Evolutionary conservation across 371 early-diverging fungal species (phyloP).

Genomic region (Rhizopus stolonifer): DNA sequence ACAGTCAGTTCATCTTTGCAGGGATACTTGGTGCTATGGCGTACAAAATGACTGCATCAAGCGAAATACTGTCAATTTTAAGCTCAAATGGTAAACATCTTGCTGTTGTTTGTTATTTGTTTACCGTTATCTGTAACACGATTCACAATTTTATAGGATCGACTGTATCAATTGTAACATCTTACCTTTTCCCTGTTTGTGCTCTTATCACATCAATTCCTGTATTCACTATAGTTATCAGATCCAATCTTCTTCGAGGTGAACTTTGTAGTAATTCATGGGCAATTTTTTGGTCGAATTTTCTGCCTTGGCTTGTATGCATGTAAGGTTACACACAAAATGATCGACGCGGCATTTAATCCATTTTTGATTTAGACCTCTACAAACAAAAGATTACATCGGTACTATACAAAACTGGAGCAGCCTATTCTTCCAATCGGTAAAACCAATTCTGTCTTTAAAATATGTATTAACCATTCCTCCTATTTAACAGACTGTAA

Average conservation of each 20-base stretch:
- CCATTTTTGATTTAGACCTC: slow-evolving; percentile 20
- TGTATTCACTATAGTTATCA: slow-evolving; percentile 71
- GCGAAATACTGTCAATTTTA: slow-evolving; percentile 49
- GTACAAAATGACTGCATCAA: slow-evolving; percentile 47
- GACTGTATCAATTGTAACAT: slow-evolving; percentile 55
- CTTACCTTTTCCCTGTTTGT: slow-evolving; percentile 69
- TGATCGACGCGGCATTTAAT: not conserved
- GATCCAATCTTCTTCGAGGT: slow-evolving; percentile 65
- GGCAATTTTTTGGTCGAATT: slow-evolving; percentile 60
- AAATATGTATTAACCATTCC: slow-evolving; percentile 24
- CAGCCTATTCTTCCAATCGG: slow-evolving; percentile 49
- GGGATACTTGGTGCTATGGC: slow-evolving; percentile 61
- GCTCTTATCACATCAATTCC: slow-evolving; percentile 79
- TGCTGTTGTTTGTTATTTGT: not conserved
- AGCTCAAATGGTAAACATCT: slow-evolving; percentile 26
- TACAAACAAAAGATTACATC: slow-evolving; percentile 43
- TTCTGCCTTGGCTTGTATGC: slow-evolving; percentile 71
- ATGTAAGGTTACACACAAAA: slow-evolving; percentile 18
- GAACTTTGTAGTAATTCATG: slow-evolving; percentile 48
- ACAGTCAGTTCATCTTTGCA: not conserved
- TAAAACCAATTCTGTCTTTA: slow-evolving; percentile 13
- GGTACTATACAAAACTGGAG: slow-evolving; percentile 45
- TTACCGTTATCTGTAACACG: not conserved
- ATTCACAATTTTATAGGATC: slow-evolving; percentile 29
- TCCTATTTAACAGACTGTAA: slow-evolving; percentile 61